phyloP scores from a whole-genome alignment of 495 filamentous ascomycete genomes.

The Sabuloglossum arenarium region DNA sequence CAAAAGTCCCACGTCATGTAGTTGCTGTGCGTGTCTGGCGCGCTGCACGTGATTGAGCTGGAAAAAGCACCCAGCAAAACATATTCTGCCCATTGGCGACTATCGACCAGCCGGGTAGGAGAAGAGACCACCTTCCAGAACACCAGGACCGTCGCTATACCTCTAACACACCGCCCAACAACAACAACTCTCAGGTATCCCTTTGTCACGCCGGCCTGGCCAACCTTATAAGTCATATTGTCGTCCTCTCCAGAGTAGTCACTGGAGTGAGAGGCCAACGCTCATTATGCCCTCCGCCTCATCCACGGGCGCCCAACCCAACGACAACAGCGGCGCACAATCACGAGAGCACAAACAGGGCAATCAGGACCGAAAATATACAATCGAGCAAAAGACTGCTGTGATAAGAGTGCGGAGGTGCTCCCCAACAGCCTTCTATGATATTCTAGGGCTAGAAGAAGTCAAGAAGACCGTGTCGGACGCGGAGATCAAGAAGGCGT shows the following conservation, averaged over 20 bases:
- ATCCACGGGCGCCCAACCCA: constrained; percentile 49
- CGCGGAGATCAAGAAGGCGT: constrained; percentile 80
- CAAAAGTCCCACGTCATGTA: background rate
- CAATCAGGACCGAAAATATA: constrained; percentile 76
- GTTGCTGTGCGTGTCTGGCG: background rate
- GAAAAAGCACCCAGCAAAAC: background rate
- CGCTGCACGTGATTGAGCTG: background rate
- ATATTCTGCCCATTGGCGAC: background rate
- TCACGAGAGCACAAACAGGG: constrained; percentile 81
- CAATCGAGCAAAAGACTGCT: constrained; percentile 70
- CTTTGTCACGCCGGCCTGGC: constrained; percentile 8
- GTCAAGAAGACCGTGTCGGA: constrained; percentile 44
- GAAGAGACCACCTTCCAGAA: constrained; percentile 1
- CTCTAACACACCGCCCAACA: background rate
- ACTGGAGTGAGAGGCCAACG: background rate
- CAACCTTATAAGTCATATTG: constrained; percentile 7
- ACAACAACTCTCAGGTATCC: constrained; percentile 1
- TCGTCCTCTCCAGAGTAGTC: background rate
- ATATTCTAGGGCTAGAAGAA: constrained; percentile 50
- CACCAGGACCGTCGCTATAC: background rate
- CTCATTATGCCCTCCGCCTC: constrained; percentile 51
- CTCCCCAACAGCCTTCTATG: constrained; percentile 71
- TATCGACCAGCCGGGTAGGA: background rate
- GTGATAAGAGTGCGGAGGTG: constrained; percentile 76
- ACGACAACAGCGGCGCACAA: constrained; percentile 37